Base-by-base conservation (phyloP, 352 stramenopile species). In the Pythium folliculosum region DNA sequence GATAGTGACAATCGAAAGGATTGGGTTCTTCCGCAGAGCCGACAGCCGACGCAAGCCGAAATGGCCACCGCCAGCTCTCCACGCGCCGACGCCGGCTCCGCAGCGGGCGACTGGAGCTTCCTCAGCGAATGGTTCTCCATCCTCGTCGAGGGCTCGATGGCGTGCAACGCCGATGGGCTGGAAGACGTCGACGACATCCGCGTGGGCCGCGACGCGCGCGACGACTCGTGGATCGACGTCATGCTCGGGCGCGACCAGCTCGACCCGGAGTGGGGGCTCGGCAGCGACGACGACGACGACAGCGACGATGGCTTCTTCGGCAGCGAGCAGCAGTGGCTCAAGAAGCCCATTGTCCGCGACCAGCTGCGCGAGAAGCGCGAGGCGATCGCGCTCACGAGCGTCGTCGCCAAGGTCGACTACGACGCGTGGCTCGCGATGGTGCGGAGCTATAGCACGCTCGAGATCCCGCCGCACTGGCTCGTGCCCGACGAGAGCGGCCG, bases 281-380 rank as follows among this genome's bases (percentile, higher is more conserved):
- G 50, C 27, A 30, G 16, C 30, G 52, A 59, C 30, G 9, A 30
- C 30, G 9, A 30, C 21, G 35, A 22, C 13, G 44, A 50, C 14
- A 21, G 22, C 40, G 37, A 51, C 38, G 22, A 61, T 13, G 21
- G 14, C 10, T 35, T 61, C 22, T 50, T 51, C 35, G 37, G 21
- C 16, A 38, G 16, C 10, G 54, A 61, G 2, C 22, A 35, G 40
- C 38, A 22, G 13, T 61, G 54, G 37, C 7, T 61, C 37, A 22
- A 22, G 10, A 61, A 61, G 35, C 37, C 54, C 3, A 23, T 12
- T 7, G 53, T 60, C 7, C 32, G n/a, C 5, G 32, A 27, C n/a
- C 53, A 21, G 8, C 32, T 47, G 8, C 12, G 32, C 17, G 5
- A 37, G 19, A 81, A 40, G 25, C 80, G 27, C 9, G 58, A 64